Base-by-base conservation (phyloP, 2,329 filamentous ascomycete species). In the Tolypocladium tundrense region DNA sequence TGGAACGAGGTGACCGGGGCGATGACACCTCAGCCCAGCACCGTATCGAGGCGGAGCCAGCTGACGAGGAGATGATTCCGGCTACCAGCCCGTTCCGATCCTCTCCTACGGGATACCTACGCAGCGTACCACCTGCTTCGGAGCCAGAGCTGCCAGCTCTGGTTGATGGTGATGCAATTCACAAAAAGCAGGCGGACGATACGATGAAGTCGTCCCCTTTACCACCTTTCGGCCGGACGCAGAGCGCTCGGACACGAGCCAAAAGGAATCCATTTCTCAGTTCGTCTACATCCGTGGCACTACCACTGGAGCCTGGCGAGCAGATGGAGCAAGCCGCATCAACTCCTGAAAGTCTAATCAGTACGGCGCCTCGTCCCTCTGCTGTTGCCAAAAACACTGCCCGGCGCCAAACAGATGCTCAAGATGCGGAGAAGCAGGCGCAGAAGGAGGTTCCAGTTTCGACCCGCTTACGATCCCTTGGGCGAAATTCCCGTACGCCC, bases 11-110 rank as follows among this genome's bases (percentile, higher is more conserved):
- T 24, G 31, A 24, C n/a, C 31, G 19, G 31, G 21, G 41, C 21
- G 53, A 37, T 13, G 19, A 43, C 6, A 11, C 42, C 9, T 16
- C 16, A 19, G 31, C 14, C 19, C 21, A 43, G 27, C 41, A 50
- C 14, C 24, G 45, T 11, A 14, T 21, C 10, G 51, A 52, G 16
- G 11, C 31, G 14, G 55, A 51, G 14, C 24, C n/a, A n/a, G 19
- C 53, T 13, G 69, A 71, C 2, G 71, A 72, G 50, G 70, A 73
- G n/a, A 70, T 68, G 63, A 74, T 74, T 58, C 72, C 72, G 1
- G 72, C 72, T 52, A 74, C 72, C 33, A 74, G 72, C 41, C 72
- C 72, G n/a, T 60, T 68, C 1, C 63, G 65, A 40, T 67, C 69
- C 7, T 60, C 70, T 5, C 63, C 70, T n/a, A 62, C 62, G 14